Percentiles rank a stretch among this genome's conserved stretches.
Conservation (phyloP, 306 rosid species). For the Acacia crassicarpa region DNA sequence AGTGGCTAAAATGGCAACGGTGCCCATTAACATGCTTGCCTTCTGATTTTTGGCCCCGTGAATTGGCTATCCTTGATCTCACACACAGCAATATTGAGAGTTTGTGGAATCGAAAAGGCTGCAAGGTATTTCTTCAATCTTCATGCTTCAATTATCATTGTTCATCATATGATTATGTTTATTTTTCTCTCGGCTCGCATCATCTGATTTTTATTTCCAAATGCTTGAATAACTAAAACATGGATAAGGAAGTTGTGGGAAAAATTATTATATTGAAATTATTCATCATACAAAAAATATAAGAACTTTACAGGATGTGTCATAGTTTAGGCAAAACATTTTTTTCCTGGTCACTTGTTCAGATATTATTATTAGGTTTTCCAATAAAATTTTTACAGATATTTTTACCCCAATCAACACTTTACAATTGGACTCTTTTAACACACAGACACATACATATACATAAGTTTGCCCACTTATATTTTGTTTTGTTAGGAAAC, state of each 20-base stretch:
- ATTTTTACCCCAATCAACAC: not conserved
- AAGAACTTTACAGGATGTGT: not conserved
- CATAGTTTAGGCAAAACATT: too few species aligned
- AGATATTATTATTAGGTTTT: not conserved
- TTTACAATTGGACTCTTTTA: not conserved
- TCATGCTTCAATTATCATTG: not conserved
- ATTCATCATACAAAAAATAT: not conserved
- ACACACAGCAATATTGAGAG: conserved; percentile 37
- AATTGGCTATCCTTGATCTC: conserved; percentile 64
- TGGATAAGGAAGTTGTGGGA: not conserved
- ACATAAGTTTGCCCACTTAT: too few species aligned
- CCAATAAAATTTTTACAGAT: not conserved
- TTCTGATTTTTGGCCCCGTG: conserved; percentile 44
- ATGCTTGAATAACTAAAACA: not conserved
- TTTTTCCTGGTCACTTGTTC: too few species aligned
- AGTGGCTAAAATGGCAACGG: conserved; percentile 71
- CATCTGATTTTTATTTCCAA: not conserved
- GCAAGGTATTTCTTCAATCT: conserved; percentile 3
- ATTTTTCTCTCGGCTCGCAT: not conserved
- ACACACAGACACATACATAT: too few species aligned
- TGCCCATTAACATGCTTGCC: conserved; percentile 52
- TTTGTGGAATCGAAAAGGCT: conserved; percentile 30
- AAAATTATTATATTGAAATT: not conserved
- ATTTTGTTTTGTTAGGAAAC: too few species aligned
- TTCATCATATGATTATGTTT: not conserved